phyloP scores from a whole-genome alignment of 2,329 filamentous ascomycete species.

The Apiospora rasikravindrae region DNA sequence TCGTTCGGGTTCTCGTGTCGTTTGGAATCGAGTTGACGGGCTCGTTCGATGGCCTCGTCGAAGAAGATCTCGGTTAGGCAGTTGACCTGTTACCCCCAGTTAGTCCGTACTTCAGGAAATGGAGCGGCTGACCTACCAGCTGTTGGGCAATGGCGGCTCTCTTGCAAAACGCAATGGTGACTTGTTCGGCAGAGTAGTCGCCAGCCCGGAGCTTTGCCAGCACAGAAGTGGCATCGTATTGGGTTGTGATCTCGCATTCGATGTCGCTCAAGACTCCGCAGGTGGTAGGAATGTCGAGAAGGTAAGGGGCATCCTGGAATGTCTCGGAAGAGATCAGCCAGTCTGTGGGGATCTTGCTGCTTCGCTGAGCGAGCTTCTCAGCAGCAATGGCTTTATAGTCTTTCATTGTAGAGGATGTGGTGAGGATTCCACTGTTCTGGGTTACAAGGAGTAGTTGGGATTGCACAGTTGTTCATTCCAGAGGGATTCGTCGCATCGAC shows the following conservation, averaged over 20 bases:
- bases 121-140: neutral
- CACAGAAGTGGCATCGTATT: neutral
- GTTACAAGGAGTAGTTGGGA: too few species aligned
- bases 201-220: neutral
- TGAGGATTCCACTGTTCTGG: neutral
- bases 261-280: neutral
- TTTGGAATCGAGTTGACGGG: constrained; percentile 30
- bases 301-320: neutral
- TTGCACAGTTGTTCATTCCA: neutral
- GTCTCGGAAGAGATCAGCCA: neutral
- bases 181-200: neutral
- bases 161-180: neutral
- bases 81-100: constrained; percentile 14
- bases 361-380: neutral
- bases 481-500: neutral
- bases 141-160: neutral
- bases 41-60: constrained; percentile 30
- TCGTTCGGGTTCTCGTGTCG: constrained; percentile 22
- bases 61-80: constrained; percentile 36
- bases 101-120: neutral
- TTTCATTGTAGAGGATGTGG: neutral
- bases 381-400: neutral
- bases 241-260: neutral
- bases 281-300: neutral
- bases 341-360: neutral